A percentile compares a stretch with the other conserved stretches of the same genome.
Conservation (phyloP, 345 rosid species). For the Balakata baccata region DNA sequence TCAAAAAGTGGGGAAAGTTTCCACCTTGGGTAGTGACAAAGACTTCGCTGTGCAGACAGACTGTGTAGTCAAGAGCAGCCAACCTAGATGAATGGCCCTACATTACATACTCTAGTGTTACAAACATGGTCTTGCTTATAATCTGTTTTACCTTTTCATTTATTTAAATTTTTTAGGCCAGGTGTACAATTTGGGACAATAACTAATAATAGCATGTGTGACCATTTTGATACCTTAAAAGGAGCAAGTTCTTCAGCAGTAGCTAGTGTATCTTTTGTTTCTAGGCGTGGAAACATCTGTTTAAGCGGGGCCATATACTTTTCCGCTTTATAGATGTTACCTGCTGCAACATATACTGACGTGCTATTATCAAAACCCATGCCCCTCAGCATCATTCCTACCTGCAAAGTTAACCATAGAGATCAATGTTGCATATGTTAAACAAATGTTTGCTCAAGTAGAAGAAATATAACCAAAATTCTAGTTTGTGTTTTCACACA, state of each 20-base stretch:
- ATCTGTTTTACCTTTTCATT: background rate
- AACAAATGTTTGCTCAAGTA: background rate
- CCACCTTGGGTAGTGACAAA: constrained; percentile 99
- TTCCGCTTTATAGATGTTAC: constrained; percentile 85
- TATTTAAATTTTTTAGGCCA: background rate
- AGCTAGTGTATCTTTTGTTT: constrained; percentile 83
- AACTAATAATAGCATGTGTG: background rate
- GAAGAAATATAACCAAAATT: background rate
- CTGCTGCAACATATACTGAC: constrained; percentile 78
- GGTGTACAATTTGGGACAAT: background rate
- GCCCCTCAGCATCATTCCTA: constrained; percentile 98
- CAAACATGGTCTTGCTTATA: constrained; percentile 3
- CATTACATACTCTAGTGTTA: constrained; percentile 34
- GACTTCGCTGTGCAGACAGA: constrained; percentile 92
- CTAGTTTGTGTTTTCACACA: background rate
- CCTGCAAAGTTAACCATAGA: constrained; percentile 43
- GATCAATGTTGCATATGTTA: background rate
- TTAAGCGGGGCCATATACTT: constrained; percentile 85
- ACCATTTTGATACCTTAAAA: constrained; percentile 55
- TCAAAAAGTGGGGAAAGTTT: constrained; percentile 93
- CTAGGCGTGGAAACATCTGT: constrained; percentile 85
- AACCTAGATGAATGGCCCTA: constrained; percentile 87
- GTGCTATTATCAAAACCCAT: constrained; percentile 89
- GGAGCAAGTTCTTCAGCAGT: constrained; percentile 78
- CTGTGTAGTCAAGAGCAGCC: constrained; percentile 91